These are phyloP conservation scores for Exobasidium rhododendri DNA, from an alignment of 1,284 basidiomycete genomes.

Conservation along the genomic window DNA sequence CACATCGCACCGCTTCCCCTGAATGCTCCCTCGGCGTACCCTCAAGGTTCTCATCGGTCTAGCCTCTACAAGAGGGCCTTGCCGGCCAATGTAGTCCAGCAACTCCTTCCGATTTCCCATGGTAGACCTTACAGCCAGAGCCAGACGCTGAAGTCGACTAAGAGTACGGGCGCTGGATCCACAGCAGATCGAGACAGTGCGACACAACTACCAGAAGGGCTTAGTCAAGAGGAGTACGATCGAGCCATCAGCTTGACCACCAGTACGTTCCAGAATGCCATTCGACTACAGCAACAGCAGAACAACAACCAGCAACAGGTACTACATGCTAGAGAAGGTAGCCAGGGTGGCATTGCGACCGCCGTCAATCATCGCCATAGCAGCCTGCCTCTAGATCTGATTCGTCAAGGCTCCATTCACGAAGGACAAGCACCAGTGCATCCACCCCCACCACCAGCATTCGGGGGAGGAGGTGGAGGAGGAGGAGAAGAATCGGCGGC, in stretches of 20 bases:
- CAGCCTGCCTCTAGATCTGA: neutral
- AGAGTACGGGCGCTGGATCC: conserved; percentile 13
- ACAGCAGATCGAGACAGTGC: conserved; percentile 23
- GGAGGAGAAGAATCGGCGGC: conserved; percentile 3
- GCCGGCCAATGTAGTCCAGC: conserved; percentile 43
- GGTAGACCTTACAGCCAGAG: conserved; percentile 5
- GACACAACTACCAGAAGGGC: conserved; percentile 34
- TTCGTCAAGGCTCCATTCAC: conserved; percentile 28
- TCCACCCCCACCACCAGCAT: neutral
- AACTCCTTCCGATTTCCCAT: conserved; percentile 38
- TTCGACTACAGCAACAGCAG: conserved; percentile 18
- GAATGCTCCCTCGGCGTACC: neutral
- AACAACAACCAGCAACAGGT: conserved; percentile 12
- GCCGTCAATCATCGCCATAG: neutral
- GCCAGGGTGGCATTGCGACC: neutral
- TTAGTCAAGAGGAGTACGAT: conserved; percentile 43
- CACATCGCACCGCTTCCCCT: neutral
- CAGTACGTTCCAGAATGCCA: conserved; percentile 40
- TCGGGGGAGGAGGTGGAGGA: neutral
- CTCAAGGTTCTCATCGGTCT: conserved; percentile 57
- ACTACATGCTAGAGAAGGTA: neutral
- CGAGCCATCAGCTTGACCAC: conserved; percentile 41
- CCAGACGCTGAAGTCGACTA: neutral
- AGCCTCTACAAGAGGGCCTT: conserved; percentile 71
- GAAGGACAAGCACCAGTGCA: conserved; percentile 11